These are phyloP conservation scores for Trichoderma oligosporum DNA, from an alignment of 2,329 filamentous ascomycete species.

Conservation along the genomic window DNA sequence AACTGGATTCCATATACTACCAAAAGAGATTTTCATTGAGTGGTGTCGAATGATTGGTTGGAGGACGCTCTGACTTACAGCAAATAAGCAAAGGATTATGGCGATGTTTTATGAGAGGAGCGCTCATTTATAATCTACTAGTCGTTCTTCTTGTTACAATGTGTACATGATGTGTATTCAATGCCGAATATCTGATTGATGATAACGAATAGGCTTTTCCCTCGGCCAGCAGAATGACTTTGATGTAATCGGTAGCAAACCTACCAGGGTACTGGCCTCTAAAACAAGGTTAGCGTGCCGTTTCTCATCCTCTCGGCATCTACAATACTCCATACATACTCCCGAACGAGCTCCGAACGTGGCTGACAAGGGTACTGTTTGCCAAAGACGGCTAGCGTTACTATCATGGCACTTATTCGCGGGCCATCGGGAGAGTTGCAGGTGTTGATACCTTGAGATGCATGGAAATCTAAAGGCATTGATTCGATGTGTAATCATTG, in stretches of 20 bases:
- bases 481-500: slow-evolving; percentile 4
- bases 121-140: background rate
- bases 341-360: background rate
- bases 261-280: slow-evolving; percentile 7
- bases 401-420: background rate
- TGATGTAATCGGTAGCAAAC: background rate
- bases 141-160: too few species aligned
- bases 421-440: background rate
- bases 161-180: too few species aligned
- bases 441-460: background rate
- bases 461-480: background rate
- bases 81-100: background rate
- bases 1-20: background rate
- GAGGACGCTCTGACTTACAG: background rate
- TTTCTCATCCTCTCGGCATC: background rate
- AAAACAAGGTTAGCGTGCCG: slow-evolving; percentile 1
- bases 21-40: background rate
- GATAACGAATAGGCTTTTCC: slow-evolving; percentile 10
- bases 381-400: background rate
- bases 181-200: background rate
- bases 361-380: slow-evolving; percentile 6
- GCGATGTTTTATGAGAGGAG: background rate
- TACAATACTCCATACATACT: too few species aligned
- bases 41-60: slow-evolving; percentile 1
- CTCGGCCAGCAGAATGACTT: background rate